Evolutionary conservation across 768 basidiomycete genomes (phyloP).

Genomic region (Auricularia heimuer): DNA sequence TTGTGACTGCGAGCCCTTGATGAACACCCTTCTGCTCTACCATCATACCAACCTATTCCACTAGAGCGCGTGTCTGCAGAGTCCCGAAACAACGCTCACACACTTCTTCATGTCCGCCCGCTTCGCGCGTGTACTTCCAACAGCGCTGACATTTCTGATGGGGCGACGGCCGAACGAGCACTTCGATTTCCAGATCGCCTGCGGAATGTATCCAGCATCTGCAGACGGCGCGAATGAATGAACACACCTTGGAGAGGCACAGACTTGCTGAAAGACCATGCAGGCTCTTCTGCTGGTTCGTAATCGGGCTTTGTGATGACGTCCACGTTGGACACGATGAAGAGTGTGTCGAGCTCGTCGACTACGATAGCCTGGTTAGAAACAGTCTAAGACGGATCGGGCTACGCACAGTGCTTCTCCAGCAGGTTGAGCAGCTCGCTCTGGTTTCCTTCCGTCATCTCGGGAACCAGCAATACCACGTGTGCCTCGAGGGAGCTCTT

Average conservation of each 20-base stretch:
- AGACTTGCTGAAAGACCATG: constrained; percentile 42
- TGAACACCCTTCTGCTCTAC: too few species aligned
- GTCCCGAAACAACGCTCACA: constrained; percentile 29
- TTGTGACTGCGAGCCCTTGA: too few species aligned
- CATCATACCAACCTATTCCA: too few species aligned
- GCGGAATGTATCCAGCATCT: neutral
- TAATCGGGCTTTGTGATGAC: constrained; percentile 36
- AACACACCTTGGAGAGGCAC: constrained; percentile 36
- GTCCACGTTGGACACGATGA: constrained; percentile 67
- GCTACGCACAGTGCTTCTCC: neutral
- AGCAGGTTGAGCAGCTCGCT: constrained; percentile 6
- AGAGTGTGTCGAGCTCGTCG: constrained; percentile 56
- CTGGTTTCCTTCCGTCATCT: constrained; percentile 23
- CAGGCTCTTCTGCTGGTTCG: constrained; percentile 27
- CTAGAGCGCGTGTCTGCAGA: neutral
- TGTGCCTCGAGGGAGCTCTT: constrained; percentile 70
- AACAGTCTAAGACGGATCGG: neutral
- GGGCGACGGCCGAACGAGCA: constrained; percentile 54
- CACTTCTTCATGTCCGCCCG: constrained; percentile 33
- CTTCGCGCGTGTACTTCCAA: constrained; percentile 62
- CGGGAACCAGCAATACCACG: constrained; percentile 50
- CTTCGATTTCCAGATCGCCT: constrained; percentile 23
- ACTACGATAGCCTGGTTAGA: constrained; percentile 30
- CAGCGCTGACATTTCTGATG: constrained; percentile 79
- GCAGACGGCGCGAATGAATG: constrained; percentile 1